Percentiles rank a stretch among this genome's conserved stretches.
Evolutionary conservation across 257 asterid species (phyloP).

Genomic region (Agastache rugosa): DNA sequence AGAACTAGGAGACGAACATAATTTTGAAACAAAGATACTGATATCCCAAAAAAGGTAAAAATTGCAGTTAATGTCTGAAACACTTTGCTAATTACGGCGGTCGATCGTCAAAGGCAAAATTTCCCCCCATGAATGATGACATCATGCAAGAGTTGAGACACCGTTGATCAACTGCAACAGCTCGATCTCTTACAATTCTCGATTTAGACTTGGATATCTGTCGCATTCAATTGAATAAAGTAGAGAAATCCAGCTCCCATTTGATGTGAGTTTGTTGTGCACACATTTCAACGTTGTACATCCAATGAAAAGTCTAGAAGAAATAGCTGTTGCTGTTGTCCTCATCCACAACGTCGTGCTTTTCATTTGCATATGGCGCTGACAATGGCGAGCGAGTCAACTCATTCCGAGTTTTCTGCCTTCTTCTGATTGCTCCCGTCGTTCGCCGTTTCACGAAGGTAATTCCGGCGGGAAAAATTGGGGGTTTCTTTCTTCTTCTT

Average conservation of each 20-base stretch:
- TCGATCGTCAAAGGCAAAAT: background rate
- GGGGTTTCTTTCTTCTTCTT: background rate
- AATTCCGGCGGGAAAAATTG: background rate
- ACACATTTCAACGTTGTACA: constrained; percentile 6
- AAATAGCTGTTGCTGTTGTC: constrained; percentile 18
- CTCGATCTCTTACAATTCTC: background rate
- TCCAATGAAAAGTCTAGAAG: background rate
- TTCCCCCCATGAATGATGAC: background rate
- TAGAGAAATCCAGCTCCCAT: background rate
- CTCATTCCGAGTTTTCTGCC: constrained; percentile 25
- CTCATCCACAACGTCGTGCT: constrained; percentile 1
- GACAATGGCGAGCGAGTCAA: constrained; percentile 40
- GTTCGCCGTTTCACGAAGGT: constrained; percentile 13
- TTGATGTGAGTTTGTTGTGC: background rate
- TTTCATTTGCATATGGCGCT: constrained; percentile 17
- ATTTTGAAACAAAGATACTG: too few relatives aligned
- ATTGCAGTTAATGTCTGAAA: too few relatives aligned
- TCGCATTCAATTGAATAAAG: background rate
- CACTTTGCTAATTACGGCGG: background rate
- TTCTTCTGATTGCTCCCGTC: constrained; percentile 7
- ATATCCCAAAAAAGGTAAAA: too few relatives aligned
- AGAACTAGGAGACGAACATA: too few relatives aligned
- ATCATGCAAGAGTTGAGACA: background rate
- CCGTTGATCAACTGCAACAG: background rate
- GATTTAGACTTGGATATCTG: background rate